These are phyloP conservation scores for Sisymbrium altissimum DNA, from an alignment of 345 rosid species.

Conservation along the genomic window DNA sequence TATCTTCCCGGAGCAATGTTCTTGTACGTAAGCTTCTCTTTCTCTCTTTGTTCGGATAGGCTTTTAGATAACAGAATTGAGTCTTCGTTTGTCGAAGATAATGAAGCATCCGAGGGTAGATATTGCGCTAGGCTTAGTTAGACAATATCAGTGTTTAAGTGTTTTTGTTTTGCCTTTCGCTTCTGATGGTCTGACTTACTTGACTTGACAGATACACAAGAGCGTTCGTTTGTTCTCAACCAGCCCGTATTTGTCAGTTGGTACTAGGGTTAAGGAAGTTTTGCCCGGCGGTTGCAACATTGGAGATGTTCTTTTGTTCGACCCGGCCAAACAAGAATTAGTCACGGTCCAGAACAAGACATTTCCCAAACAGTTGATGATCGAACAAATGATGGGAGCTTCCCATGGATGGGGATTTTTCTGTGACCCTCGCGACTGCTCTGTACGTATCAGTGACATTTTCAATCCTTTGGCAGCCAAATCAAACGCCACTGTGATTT, in stretches of 20 bases:
- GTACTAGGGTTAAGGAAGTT: no score
- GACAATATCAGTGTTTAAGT: neutral
- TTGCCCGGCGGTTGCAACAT: neutral
- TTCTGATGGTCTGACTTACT: neutral
- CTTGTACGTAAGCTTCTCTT: neutral
- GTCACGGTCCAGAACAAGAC: neutral
- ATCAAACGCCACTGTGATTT: neutral
- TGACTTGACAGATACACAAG: neutral
- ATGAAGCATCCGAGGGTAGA: neutral
- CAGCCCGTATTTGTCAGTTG: neutral
- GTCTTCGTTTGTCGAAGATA: neutral
- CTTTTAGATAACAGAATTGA: neutral
- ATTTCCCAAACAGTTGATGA: neutral
- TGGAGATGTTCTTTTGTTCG: neutral
- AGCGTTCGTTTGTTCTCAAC: neutral
- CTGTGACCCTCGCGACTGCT: no score
- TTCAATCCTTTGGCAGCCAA: neutral
- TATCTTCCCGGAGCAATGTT: neutral
- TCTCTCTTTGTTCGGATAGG: neutral
- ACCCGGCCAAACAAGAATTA: neutral
- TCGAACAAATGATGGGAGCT: neutral
- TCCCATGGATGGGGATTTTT: neutral
- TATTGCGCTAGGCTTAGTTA: neutral
- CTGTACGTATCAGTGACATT: neutral
- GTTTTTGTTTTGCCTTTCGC: neutral